Conservation (phyloP, 1,284 basidiomycete species). For the Tilletia setariae region DNA sequence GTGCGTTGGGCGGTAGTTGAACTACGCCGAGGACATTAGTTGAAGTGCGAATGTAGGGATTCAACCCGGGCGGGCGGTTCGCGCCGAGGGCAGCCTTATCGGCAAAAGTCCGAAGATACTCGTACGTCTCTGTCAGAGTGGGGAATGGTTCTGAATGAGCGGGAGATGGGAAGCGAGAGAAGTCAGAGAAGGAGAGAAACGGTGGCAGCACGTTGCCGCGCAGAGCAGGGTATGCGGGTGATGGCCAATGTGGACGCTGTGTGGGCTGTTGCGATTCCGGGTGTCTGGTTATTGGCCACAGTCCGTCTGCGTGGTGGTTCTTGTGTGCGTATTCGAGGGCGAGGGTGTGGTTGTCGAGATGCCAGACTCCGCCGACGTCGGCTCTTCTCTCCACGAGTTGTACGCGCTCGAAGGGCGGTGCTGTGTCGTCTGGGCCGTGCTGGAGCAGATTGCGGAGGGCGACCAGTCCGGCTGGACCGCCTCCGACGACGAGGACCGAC, state of each 20-base stretch:
- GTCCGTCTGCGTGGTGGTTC: slow-evolving; percentile 16
- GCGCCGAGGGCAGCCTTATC: slow-evolving; percentile 6
- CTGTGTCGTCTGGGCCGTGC: slow-evolving; percentile 16
- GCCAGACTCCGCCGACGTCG: slow-evolving; percentile 46
- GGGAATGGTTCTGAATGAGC: slow-evolving; percentile 37
- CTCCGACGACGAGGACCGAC: slow-evolving; percentile 41
- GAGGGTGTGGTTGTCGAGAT: slow-evolving; percentile 33
- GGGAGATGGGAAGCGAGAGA: slow-evolving; percentile 28
- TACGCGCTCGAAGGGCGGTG: slow-evolving; percentile 24
- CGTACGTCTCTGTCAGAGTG: slow-evolving; percentile 34
- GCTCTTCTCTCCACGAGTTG: slow-evolving; percentile 36
- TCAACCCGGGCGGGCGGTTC: background rate
- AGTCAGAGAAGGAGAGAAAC: slow-evolving; percentile 37
- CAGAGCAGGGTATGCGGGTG: slow-evolving; percentile 41
- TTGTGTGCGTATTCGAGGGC: slow-evolving; percentile 25
- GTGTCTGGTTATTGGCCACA: slow-evolving; percentile 14
- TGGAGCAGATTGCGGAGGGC: slow-evolving; percentile 37
- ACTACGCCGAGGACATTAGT: slow-evolving; percentile 37
- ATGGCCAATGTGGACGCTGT: slow-evolving; percentile 35
- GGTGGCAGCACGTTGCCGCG: slow-evolving; percentile 45
- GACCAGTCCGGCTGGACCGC: slow-evolving; percentile 42
- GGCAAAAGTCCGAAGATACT: slow-evolving; percentile 27
- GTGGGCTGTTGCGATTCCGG: background rate
- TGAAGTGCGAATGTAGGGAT: slow-evolving; percentile 19
- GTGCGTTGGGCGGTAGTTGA: slow-evolving; percentile 28